A percentile compares a stretch with the other conserved stretches of the same genome.
These are phyloP conservation scores for Pleurotus ostreatus DNA, from an alignment of 768 basidiomycete species.

Conservation along the genomic window DNA sequence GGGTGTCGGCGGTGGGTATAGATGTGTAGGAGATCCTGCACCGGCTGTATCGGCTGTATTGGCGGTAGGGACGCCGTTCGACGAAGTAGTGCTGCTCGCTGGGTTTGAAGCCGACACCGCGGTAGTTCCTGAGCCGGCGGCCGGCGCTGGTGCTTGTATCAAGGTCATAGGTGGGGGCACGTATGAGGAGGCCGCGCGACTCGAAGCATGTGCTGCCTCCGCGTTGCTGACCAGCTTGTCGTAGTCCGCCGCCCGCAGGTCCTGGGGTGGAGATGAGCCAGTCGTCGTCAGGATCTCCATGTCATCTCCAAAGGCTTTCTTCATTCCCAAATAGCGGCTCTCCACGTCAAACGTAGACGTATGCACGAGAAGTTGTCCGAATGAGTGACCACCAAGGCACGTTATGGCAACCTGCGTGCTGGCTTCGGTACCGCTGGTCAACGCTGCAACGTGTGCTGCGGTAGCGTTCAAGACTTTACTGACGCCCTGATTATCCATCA, in stretches of 20 bases:
- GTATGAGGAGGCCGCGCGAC: neutral
- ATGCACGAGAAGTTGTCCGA: conserved; percentile 4
- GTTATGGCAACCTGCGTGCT: conserved; percentile 2
- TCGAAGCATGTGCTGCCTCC: conserved; percentile 3
- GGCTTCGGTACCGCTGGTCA: conserved; percentile 4
- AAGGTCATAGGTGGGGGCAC: too few species aligned
- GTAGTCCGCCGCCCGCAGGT: neutral
- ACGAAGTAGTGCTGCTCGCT: neutral
- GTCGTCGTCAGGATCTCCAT: conserved; percentile 1
- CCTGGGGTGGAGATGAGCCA: neutral
- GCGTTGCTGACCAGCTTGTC: conserved; percentile 6
- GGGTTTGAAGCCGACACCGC: neutral
- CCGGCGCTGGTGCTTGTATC: too few species aligned
- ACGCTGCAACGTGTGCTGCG: conserved; percentile 1
- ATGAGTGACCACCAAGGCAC: conserved; percentile 1
- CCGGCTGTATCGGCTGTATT: neutral
- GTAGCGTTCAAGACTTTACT: conserved; percentile 4
- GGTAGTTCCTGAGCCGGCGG: neutral
- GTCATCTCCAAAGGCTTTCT: conserved; percentile 5
- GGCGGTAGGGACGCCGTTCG: neutral
- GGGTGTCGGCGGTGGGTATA: neutral
- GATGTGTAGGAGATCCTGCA: neutral
- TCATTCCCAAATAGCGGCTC: conserved; percentile 4
- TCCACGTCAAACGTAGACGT: conserved; percentile 1
- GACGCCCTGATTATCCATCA: conserved; percentile 2